Base-by-base conservation (phyloP, 306 rosid genomes). In the Lotus japonicus region DNA sequence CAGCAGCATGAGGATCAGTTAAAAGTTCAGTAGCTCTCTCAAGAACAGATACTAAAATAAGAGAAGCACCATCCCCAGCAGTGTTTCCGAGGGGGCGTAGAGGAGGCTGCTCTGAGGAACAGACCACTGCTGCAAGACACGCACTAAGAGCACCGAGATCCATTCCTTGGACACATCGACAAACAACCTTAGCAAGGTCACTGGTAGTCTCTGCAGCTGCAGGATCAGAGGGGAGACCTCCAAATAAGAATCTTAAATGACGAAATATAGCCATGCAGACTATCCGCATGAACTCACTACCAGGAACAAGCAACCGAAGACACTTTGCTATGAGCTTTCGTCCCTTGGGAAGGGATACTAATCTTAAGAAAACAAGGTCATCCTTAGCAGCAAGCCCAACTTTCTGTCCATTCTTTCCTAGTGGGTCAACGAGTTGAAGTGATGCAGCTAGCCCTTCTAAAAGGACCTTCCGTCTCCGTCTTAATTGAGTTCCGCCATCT, bases 81-180 rank as follows among this genome's bases (percentile, higher is more conserved):
- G 83, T 18, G 44, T 71, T 84, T 66, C 85, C 88, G 60, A 84
- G 12, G 46, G 85, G 88, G 2, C 83, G 84, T 1, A 84, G 68
- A 48, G 88, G 88, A 18, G 88, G 88, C 58, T 77, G 88, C 79
- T 84, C 88, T n/a, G 88, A 66, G 61, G 88, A 84, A 61, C 88
- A 84, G 80, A 84, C 88, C 7, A 84, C 88, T 35, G 88, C 88
- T 39, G 82, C 88, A 77, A 84, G 88, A 76, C 88, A 84, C 70
- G 88, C 83, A 74, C 85, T 76, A 18, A 84, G 79, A 14, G 79
- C 78, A 60, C 88, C 68, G 17, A 84, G 74, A 75, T 80, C 85
- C 88, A 84, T 84, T 62, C 81, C 83, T 67, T 35, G 74, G 18
- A 84, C 85, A 70, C 88, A 80, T 5, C 75, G 72, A 60, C 79